These are phyloP conservation scores for Secale cereale DNA, from an alignment of 176 grass and related monocot species.

Conservation along the genomic window DNA sequence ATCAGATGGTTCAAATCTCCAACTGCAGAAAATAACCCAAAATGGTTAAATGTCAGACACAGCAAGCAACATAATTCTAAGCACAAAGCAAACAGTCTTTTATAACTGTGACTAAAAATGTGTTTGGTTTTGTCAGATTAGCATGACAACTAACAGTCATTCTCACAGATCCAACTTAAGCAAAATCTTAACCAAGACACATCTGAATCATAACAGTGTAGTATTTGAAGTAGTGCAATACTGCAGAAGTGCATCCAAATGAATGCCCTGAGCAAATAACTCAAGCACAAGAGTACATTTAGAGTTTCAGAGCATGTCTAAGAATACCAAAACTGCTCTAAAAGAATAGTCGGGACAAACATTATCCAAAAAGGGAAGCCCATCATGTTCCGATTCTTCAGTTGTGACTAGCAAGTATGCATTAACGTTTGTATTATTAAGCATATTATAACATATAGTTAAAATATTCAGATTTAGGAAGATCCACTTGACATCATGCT, in stretches of 20 bases:
- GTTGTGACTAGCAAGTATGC: not conserved
- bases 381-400: not conserved
- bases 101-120: not conserved
- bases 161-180: not conserved
- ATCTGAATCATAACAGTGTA: not conserved
- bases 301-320: not conserved
- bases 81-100: not conserved
- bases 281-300: not conserved
- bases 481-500: not conserved
- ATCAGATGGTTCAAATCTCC: conserved; percentile 65
- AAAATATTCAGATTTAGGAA: not conserved
- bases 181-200: not conserved
- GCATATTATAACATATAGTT: not conserved
- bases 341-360: not conserved
- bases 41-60: not conserved
- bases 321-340: not conserved
- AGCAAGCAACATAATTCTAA: not conserved
- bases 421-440: not conserved
- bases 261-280: not conserved
- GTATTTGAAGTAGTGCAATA: not conserved
- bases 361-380: not conserved
- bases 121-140: not conserved
- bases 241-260: not conserved
- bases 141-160: not conserved
- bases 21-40: conserved; percentile 20